These are phyloP conservation scores for Diutina rugosa DNA, from an alignment of 1,139 yeast genomes.

Conservation along the genomic window DNA sequence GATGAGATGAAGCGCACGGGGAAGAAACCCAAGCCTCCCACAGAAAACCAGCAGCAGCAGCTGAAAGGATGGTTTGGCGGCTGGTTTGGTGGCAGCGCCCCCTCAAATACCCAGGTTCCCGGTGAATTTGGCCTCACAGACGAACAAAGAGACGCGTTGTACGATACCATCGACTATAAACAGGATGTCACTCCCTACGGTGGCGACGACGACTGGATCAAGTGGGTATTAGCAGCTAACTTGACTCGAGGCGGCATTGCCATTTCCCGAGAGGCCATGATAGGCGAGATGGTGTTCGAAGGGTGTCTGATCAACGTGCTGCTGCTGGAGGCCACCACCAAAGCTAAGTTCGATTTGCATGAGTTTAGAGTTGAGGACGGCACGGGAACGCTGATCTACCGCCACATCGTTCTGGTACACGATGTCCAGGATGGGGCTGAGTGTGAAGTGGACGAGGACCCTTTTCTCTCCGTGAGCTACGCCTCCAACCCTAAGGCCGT, in stretches of 20 bases:
- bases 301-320: slow-evolving; percentile 65
- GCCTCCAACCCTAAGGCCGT: slow-evolving; percentile 79
- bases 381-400: slow-evolving; percentile 57
- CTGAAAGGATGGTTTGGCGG: slow-evolving; percentile 13
- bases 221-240: not conserved
- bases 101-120: slow-evolving; percentile 9
- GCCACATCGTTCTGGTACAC: slow-evolving; percentile 82
- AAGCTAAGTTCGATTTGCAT: slow-evolving; percentile 59
- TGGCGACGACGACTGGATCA: not conserved
- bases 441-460: slow-evolving; percentile 18
- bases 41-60: not conserved
- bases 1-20: slow-evolving; percentile 8
- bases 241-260: not conserved
- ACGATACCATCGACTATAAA: slow-evolving; percentile 88
- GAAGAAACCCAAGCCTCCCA: not conserved
- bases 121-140: slow-evolving; percentile 33
- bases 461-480: slow-evolving; percentile 72
- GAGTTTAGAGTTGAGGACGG: slow-evolving; percentile 87
- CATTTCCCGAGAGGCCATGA: slow-evolving; percentile 53
- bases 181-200: slow-evolving; percentile 34
- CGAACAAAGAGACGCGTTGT: slow-evolving; percentile 70
- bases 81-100: slow-evolving; percentile 13
- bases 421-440: slow-evolving; percentile 19
- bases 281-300: slow-evolving; percentile 74
- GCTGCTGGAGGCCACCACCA: slow-evolving; percentile 71